Base-by-base conservation (phyloP, 805 yeast species). In the Candida montana region DNA sequence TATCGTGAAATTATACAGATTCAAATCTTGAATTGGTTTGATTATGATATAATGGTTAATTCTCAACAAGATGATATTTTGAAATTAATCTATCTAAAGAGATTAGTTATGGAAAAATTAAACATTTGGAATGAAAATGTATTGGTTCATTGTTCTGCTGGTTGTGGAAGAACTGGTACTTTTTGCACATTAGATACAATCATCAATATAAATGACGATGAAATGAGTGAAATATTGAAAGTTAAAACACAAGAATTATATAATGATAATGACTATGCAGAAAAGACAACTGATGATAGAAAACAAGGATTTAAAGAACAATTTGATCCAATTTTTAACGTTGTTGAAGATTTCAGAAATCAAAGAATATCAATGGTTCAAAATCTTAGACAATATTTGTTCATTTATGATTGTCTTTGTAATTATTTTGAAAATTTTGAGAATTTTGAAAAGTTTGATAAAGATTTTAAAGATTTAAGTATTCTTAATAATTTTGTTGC, bases 101-200 rank as follows among this genome's bases (percentile, higher is more conserved):
- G 69, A 37, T 49, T 68, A 11, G 57, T 78, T 15, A 60, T 71
- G 34, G 49, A 61, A 28, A 45, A 48, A n/a, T 44, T 59, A 19
- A 37, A 38, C 3, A 43, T 29, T n/a, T 45, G 42, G 33, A 33
- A 46, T 7, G 44, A 51, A 7, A 58, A 65, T 1, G 71, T 80
- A 6, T 58, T 88, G 35, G 85, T 84, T 20, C 98, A 91, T 62
- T 91, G 99, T 57, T 87, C 96, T 7, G 98, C 98, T 2, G 99
- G 99, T 0, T 89, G 95, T 57, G 99, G 99, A 16, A 69, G 99
- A 44, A 88, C 98, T 0, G 99, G 99, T 2, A 85, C 96, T 2
- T 83, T 81, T 56, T 78, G 89, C 47, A 77, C 88, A 1, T 64
- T 83, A 18, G 95, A 86, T 54, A 70, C 81, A 0, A 67, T 72